These are phyloP conservation scores for Aureoboletus auriporus DNA, from an alignment of 768 basidiomycete genomes.

Conservation along the genomic window DNA sequence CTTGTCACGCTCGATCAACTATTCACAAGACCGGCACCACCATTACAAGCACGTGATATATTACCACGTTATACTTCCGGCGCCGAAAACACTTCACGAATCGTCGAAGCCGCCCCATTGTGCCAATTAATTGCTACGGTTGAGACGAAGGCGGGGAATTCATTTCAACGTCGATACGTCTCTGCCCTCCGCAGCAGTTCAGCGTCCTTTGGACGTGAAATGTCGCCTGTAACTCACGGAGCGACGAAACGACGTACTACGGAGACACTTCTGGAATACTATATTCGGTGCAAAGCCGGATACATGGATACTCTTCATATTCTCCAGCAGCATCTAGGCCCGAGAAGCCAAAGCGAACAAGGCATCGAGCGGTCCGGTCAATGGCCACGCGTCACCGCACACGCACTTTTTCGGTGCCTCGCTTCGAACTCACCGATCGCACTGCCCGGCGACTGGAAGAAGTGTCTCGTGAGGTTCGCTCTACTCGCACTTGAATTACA, in stretches of 20 bases:
- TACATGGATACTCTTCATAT: not conserved
- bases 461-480: conserved; percentile 25
- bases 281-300: not conserved
- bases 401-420: conserved; percentile 27
- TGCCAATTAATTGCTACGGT: not conserved
- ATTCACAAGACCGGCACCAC: not conserved
- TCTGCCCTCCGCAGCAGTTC: not conserved
- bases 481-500: conserved; percentile 29
- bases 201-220: not conserved
- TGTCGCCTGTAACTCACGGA: not conserved
- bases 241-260: not conserved
- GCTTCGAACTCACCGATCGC: conserved; percentile 14
- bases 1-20: not conserved
- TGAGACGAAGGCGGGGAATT: not conserved
- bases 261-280: not conserved
- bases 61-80: not conserved
- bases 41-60: not conserved
- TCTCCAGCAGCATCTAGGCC: conserved; percentile 7
- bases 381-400: conserved; percentile 34
- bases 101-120: not conserved
- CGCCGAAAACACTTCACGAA: not conserved
- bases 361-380: conserved; percentile 15
- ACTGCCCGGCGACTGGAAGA: conserved; percentile 24
- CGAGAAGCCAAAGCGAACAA: conserved; percentile 8
- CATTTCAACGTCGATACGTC: not conserved